These are phyloP conservation scores for Arthrocladium fulminans DNA, from an alignment of 2,329 filamentous ascomycete genomes.

Conservation along the genomic window DNA sequence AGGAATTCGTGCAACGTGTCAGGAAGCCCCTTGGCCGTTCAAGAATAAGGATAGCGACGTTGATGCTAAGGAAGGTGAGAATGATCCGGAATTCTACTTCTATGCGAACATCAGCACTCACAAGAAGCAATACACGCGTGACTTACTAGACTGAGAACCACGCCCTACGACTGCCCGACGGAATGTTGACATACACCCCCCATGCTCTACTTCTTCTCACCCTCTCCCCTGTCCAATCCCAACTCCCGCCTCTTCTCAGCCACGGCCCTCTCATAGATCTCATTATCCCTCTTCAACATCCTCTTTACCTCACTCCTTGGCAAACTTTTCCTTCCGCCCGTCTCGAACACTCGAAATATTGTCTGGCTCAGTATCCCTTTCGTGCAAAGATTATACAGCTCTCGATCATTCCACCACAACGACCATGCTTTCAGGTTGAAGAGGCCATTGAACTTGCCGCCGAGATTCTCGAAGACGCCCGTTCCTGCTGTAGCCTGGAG, in stretches of 20 bases:
- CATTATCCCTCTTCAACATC: conserved; percentile 13
- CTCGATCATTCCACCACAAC: conserved; percentile 35
- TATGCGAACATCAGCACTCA: too few species aligned
- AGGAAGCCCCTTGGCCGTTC: too few species aligned
- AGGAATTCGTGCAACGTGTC: too few species aligned
- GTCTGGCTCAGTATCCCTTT: conserved; percentile 36
- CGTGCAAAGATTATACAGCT: conserved; percentile 32
- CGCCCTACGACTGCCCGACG: too few species aligned
- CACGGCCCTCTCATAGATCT: conserved; percentile 3
- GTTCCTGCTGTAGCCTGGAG: conserved; percentile 37
- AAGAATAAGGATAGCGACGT: too few species aligned
- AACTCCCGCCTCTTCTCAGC: conserved; percentile 6
- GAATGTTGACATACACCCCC: too few species aligned
- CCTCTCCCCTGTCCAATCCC: background rate
- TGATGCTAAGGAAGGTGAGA: too few species aligned
- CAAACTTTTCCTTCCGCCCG: conserved; percentile 33
- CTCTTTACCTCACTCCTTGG: conserved; percentile 29
- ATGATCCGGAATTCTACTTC: too few species aligned
- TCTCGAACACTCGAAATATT: conserved; percentile 36
- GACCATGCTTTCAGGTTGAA: conserved; percentile 31
- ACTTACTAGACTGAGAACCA: too few species aligned
- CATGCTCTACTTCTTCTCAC: too few species aligned
- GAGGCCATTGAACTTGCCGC: conserved; percentile 25
- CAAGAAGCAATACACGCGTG: too few species aligned
- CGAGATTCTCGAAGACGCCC: conserved; percentile 33